phyloP scores from a whole-genome alignment of 2,329 filamentous ascomycete species.

The Pseudogymnoascus sp. region DNA sequence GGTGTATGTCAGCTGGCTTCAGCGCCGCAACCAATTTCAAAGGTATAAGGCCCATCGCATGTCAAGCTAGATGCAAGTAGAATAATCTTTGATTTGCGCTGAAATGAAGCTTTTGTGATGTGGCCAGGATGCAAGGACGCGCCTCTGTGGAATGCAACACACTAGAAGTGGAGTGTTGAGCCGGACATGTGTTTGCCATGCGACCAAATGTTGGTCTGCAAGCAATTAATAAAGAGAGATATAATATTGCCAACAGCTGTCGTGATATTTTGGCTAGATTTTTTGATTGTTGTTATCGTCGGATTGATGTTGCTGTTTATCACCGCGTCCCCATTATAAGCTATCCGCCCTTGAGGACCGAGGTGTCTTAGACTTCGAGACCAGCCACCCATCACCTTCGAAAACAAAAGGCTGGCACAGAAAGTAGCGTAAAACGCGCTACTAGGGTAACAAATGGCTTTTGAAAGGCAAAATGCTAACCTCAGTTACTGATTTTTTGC shows the following conservation, averaged over 20 bases:
- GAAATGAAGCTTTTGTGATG: not conserved
- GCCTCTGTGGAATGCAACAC: not conserved
- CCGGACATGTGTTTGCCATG: not conserved
- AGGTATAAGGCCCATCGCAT: not conserved
- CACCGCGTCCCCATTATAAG: not conserved
- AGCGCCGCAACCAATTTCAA: not conserved
- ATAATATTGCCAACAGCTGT: not conserved
- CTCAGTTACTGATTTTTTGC: not conserved
- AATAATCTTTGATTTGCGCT: not conserved
- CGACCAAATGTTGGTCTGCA: not conserved
- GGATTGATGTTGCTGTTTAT: not conserved
- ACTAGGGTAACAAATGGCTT: not conserved
- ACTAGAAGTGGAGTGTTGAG: not conserved
- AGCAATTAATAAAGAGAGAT: not conserved
- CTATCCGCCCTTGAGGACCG: not conserved
- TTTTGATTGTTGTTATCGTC: conserved; percentile 1
- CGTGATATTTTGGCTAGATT: not conserved
- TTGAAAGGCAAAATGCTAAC: not conserved
- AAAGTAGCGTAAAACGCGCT: not conserved
- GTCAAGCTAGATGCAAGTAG: not conserved
- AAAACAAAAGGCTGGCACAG: conserved; percentile 16
- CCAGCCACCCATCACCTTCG: conserved; percentile 11
- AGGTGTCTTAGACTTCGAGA: conserved; percentile 1
- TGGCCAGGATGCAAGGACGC: not conserved
- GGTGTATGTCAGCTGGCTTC: not conserved